Percentiles rank a stretch among this genome's conserved stretches.
Evolutionary conservation across 805 yeast genomes (phyloP).

Genomic region (Starmerella floris): DNA sequence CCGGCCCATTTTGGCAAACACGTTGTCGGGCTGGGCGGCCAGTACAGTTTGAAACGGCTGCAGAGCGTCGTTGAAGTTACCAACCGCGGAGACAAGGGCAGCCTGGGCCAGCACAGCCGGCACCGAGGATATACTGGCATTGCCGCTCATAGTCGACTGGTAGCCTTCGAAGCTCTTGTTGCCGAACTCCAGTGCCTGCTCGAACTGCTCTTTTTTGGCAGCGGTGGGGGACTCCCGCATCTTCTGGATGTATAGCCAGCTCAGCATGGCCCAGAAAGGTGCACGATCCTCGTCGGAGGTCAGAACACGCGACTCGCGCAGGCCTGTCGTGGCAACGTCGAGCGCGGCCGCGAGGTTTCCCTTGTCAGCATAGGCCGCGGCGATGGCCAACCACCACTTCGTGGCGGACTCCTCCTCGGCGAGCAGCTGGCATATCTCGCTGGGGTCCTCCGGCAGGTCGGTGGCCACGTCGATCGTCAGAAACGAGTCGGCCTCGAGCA

Average conservation of each 20-base stretch:
- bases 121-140: conserved; percentile 24
- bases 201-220: conserved; percentile 22
- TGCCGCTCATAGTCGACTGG: conserved; percentile 31
- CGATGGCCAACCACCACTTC: conserved; percentile 74
- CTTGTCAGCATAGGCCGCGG: conserved; percentile 63
- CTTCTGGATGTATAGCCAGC: conserved; percentile 48
- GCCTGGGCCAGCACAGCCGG: conserved; percentile 54
- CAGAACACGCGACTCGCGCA: conserved; percentile 26
- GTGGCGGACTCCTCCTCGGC: conserved; percentile 66
- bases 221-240: conserved; percentile 25
- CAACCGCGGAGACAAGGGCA: conserved; percentile 43
- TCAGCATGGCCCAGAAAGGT: conserved; percentile 46
- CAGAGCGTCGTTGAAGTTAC: conserved; percentile 56
- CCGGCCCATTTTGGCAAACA: conserved; percentile 66
- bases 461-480: conserved; percentile 69
- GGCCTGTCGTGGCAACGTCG: conserved; percentile 49
- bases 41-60: conserved; percentile 52
- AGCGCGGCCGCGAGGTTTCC: conserved; percentile 48
- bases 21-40: conserved; percentile 40
- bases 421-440: conserved; percentile 63
- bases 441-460: conserved; percentile 82
- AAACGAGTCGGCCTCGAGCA: conserved; percentile 64
- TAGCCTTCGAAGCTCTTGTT: conserved; percentile 33
- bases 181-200: conserved; percentile 34
- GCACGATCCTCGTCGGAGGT: conserved; percentile 33